phyloP scores from a whole-genome alignment of 768 basidiomycete genomes.

The Tulasnella sp. region DNA sequence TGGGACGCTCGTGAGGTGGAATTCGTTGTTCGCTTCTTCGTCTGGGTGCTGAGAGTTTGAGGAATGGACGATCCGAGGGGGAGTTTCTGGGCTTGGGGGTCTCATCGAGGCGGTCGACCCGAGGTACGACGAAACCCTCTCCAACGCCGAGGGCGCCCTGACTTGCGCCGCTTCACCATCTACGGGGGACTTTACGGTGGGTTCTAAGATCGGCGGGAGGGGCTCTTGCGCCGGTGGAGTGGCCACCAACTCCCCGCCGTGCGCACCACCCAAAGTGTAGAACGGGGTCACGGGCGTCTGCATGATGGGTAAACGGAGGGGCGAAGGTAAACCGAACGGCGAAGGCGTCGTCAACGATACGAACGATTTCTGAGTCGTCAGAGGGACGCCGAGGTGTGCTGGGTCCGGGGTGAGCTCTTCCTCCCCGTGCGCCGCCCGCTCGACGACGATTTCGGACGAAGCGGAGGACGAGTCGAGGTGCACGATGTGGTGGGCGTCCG shows the following conservation, averaged over 20 bases:
- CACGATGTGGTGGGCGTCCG: neutral
- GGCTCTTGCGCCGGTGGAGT: neutral
- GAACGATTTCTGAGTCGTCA: neutral
- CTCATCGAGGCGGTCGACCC: neutral
- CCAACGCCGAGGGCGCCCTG: neutral
- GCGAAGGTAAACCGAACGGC: neutral
- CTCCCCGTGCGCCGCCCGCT: too few species aligned
- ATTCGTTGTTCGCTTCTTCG: neutral
- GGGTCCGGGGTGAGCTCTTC: conserved; percentile 6
- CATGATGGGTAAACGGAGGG: neutral
- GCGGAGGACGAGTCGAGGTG: neutral
- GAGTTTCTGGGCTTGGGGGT: neutral
- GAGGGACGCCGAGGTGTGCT: neutral
- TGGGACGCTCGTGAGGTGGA: neutral
- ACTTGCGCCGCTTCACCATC: too few species aligned
- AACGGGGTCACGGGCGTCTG: neutral
- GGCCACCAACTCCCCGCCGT: neutral
- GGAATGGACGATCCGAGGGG: neutral
- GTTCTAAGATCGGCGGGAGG: neutral
- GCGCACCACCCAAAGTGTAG: neutral
- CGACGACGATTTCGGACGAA: neutral
- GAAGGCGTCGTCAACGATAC: neutral
- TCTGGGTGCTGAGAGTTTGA: neutral
- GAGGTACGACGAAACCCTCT: neutral
- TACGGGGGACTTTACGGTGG: neutral